Conservation (phyloP, 352 stramenopile species). For the Globisporangium cederbergense region DNA sequence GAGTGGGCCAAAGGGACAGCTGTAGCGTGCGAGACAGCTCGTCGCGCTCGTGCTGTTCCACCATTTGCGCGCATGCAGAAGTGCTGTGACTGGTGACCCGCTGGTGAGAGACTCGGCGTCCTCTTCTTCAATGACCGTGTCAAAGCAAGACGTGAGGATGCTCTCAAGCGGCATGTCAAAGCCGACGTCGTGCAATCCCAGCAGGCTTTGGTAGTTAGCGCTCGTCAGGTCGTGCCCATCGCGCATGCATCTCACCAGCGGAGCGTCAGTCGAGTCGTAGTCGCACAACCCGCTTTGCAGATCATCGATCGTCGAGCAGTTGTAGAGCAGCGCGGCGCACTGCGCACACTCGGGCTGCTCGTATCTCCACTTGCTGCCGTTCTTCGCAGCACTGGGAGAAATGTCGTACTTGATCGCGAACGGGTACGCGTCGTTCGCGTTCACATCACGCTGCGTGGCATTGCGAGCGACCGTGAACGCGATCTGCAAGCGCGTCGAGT, state of each 20-base stretch:
- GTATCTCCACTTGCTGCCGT: conserved; percentile 11
- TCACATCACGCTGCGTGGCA: conserved; percentile 12
- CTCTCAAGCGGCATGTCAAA: not conserved
- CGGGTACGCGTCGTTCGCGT: conserved; percentile 21
- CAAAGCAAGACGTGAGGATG: conserved; percentile 5
- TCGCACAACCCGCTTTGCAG: conserved; percentile 6
- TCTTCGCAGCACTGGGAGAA: not conserved
- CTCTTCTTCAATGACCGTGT: not conserved
- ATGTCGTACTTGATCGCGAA: conserved; percentile 4
- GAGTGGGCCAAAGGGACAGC: conserved; percentile 25
- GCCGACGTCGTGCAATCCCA: not conserved
- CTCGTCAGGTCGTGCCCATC: not conserved
- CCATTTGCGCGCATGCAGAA: conserved; percentile 6
- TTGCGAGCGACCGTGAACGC: conserved; percentile 18
- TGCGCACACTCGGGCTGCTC: not conserved
- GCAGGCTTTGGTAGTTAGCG: not conserved
- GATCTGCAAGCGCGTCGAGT: conserved; percentile 15
- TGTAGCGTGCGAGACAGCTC: conserved; percentile 14
- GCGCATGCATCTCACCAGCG: conserved; percentile 10
- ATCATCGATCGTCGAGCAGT: conserved; percentile 14
- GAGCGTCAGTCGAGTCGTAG: conserved; percentile 6
- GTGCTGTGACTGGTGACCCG: not conserved
- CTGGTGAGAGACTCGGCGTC: not conserved
- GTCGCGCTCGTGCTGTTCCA: conserved; percentile 16
- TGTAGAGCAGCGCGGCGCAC: conserved; percentile 12